Conservation (phyloP, 495 filamentous ascomycete species). For the Melanomma pulvis-pyrius region DNA sequence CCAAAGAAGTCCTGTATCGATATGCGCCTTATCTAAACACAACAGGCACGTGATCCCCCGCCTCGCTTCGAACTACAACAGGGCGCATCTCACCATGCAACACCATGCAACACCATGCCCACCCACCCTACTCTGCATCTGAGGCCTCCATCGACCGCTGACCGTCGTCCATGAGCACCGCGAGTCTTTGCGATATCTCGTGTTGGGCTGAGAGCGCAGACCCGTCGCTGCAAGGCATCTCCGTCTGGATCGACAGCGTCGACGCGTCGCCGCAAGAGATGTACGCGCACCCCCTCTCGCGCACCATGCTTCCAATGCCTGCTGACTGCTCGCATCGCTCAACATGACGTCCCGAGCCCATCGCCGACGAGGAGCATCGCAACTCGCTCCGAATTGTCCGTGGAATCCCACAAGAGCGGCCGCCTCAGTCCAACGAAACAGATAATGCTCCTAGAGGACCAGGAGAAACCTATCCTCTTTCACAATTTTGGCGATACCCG, state of each 20-base stretch:
- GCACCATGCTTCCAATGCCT: background rate
- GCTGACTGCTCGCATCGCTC: background rate
- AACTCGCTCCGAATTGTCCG: conserved; percentile 1
- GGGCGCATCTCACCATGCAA: too few relatives aligned
- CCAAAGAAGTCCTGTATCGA: too few relatives aligned
- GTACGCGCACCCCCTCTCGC: conserved; percentile 12
- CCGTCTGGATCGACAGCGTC: conserved; percentile 20
- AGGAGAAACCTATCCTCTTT: conserved; percentile 19
- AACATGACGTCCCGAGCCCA: background rate
- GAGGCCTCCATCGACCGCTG: too few relatives aligned
- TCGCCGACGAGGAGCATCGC: conserved; percentile 19
- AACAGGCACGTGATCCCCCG: too few relatives aligned
- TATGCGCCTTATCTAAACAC: too few relatives aligned
- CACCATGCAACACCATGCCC: too few relatives aligned
- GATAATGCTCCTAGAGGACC: conserved; percentile 6
- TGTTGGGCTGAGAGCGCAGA: too few relatives aligned
- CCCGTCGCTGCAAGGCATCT: too few relatives aligned
- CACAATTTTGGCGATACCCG: conserved; percentile 15
- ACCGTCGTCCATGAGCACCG: conserved; percentile 5
- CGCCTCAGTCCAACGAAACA: conserved; percentile 17
- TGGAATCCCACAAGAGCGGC: conserved; percentile 24
- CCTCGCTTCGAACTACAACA: too few relatives aligned
- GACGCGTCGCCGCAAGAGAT: background rate
- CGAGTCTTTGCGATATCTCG: conserved; percentile 6
- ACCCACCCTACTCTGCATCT: too few relatives aligned